Base-by-base conservation (phyloP, 257 asterid genomes). In the Solanum pinnatisectum region DNA sequence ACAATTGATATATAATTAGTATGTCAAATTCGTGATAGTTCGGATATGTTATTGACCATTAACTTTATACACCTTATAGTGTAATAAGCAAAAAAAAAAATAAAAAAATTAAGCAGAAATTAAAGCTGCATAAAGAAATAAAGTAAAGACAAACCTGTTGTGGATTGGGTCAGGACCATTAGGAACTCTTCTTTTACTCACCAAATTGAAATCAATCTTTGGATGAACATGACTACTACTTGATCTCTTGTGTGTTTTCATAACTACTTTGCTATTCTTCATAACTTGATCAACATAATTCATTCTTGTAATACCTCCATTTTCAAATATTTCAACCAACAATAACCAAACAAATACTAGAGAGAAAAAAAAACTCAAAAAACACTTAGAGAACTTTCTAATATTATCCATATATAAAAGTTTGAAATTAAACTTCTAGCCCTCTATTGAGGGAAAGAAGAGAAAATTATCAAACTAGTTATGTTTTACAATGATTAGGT, bases 101-200 rank as follows among this genome's bases (percentile, higher is more conserved):
- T 13, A 6, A 70, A 71, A 39, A 44, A 44, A 44, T 12, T 4
- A 13, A 4, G 56, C 56, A 46, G 56, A 46, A 46, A 46, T 10
- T 37, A 33, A 18, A n/a, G 9, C 3, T n/a, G 36, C 63, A 63
- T 68, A 68, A 14, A 70, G 15, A 8, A 77, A 42, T 25, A 60
- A 56, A 36, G n/a, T 22, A 40, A 39, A 4, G 25, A 25, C 59
- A 46, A 12, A 95, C 98, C 99, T 95, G 95, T 96, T 96, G 87
- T 96, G 99, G 72, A 95, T 93, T 32, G 98, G 99, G 89, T 96
- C 98, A 32, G 98, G 95, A 87, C 98, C 99, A 88, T 96, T 94
- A 9, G 99, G 98, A 87, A 96, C 93, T 87, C 90, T 94, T 89
- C 98, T 91, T 91, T 94, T 96, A 93, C 71, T 94, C 40, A 89